Evolutionary conservation across 1,139 yeast genomes (phyloP), one percentile per base, ranked within the genome.

Genomic region (Torulaspora pretoriensis): DNA sequence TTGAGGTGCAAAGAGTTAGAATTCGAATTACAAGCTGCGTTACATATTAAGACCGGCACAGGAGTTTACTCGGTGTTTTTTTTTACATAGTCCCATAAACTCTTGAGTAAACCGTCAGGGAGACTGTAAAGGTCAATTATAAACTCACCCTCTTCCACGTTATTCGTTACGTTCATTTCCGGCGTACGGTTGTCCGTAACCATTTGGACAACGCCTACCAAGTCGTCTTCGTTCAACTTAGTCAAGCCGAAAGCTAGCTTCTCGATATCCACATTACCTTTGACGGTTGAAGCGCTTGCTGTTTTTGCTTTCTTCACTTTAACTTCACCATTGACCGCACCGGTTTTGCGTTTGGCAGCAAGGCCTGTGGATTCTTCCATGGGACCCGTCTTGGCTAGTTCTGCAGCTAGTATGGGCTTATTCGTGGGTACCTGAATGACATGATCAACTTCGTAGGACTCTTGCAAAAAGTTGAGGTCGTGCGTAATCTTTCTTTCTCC

Each of bases 131-230:
- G 75, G 68, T 92, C 98, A 86, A 92, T 88, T 48, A 95, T 90
- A 67, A 92, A 92, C 70, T 92, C 98, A 40, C 98, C 98, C 60
- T 88, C 94, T 53, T 90, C 97, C 42, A 87, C 90, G 63, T 92
- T 96, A 68, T 92, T 92, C 65, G 90, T 89, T 60, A 92, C 86
- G 68, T 86, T 89, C 96, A 92, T 92, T 47, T 92, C 97, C 39
- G 87, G 82, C 13, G 97, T 89, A 67, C 88, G 81, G 69, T 92
- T 92, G 67, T 92, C 97, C 43, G 96, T 89, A 30, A 92, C 95
- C 97, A 92, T 90, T 68, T 92, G 97, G 43, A 92, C 97, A 42
- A 92, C 94, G 30, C 90, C 95, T 47, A 92, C 79, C 59, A 92
- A 74, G 65, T 92, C 97, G 64, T 92, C 97, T 67, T 92, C 98